Base-by-base conservation (phyloP, 148 eudicot genomes). In the Cornus controversa region DNA sequence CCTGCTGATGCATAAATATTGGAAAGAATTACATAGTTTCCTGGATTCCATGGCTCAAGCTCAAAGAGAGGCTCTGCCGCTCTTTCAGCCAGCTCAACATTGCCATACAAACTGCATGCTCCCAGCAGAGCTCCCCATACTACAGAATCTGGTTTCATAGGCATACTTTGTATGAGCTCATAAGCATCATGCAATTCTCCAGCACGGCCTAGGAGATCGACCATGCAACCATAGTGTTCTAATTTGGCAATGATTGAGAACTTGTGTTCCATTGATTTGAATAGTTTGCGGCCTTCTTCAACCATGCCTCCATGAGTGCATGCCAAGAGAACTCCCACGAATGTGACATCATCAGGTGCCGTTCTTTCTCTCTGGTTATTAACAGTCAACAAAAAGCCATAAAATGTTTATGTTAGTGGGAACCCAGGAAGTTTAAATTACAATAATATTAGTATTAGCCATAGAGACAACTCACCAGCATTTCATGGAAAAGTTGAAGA, bases 181-280 rank as follows among this genome's bases (percentile, higher is more conserved):
- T 87, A 83, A n/a, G 91, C 92, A 76, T 85, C 88, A 7, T 64
- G 47, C 65, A 86, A 74, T 71, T 81, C 77, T 18, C 94, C 94
- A 28, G 89, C 84, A 20, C 92, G 88, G 10, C 94, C 94, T 63
- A 89, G 87, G 72, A 91, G 90, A 83, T 89, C 94, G 72, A 87
- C 89, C 87, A 91, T 86, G 80, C 94, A 91, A 50, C 94, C 92
- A 29, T 89, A 87, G 83, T 91, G 94, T 78, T 91, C 88, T 68
- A 87, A 45, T 69, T 80, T 87, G 68, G 90, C 91, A 31, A 11
- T 60, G 36, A 91, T 75, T 8, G 53, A 69, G 67, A 86, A 91
- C 25, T 82, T 69, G 6, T 47, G 50, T 54, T 80, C 57, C 91
- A 91, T 91, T 47, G 76, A 85, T 53, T 75, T 57, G 67, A 91